Base-by-base conservation (phyloP, 1,284 basidiomycete genomes). In the Veloporphyrellus conicus region DNA sequence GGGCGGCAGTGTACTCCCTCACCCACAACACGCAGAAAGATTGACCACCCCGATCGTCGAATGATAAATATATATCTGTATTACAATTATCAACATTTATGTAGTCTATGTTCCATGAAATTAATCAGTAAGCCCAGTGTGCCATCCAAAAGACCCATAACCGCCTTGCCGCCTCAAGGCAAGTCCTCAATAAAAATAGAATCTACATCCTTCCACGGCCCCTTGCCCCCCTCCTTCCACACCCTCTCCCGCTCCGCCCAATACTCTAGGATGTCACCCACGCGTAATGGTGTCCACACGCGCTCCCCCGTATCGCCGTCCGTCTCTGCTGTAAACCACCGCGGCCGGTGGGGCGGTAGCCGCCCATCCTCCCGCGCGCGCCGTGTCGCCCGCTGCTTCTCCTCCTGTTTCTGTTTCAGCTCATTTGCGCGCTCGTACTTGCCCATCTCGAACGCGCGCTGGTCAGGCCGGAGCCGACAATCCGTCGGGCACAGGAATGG, bases 371-470 rank as follows among this genome's bases (percentile, higher is more conserved):
- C 93, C 33, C 95, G 72, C 34, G 80, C 81, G 46, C 76, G 77
- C 47, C 94, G 74, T 7, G 86, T 93, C 46, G 71, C 73, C 1
- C 95, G 78, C 71, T 99, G 95, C 60, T 78, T 80, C 54, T 96
- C 91, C 64, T 98, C 95, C 62, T 97, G 90, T 51, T 74, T 74
- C 22, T 77, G 74, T 73, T 99, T 98, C 55, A 97, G 73, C 46
- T 78, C 79, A 66, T 98, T 96, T 39, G 95, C 95, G 29, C 80
- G 73, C 57, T 97, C 93, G 61, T 93, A 97, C 62, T 81, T 76
- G n/a, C 93, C 93, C 55, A 82, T 70, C 75, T 97, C 93, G 60
- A 96, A 96, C n/a, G 93, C 93, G 23, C 91, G 78, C 67, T 97
- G 91, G 65, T 99, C 95, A 0, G 93, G 94, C 1, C 95, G 81